Base-by-base conservation (phyloP, 108 stramenopile genomes). In the Aurantiochytrium sp. region DNA sequence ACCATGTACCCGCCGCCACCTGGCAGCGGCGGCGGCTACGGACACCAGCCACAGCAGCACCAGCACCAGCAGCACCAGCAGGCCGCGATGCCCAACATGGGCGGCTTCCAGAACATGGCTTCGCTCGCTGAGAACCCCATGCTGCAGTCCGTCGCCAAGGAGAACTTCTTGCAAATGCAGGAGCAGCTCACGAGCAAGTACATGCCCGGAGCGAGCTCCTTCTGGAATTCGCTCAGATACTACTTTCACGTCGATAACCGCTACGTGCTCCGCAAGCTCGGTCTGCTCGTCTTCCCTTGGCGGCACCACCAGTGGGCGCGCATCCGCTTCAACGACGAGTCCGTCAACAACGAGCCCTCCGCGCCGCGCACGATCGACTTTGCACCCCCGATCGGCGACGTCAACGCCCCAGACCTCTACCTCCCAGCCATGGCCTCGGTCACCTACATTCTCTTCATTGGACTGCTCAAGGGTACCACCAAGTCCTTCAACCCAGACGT, bases 351-450 rank as follows among this genome's bases (percentile, higher is more conserved):
- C 31, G 59, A 65, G 8, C 34, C 69, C 19, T n/a, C 54, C 12
- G 55, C 37, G 50, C 15, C 37, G 4, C 68, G 95, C 24, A 54
- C 88, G 87, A 37, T 87, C 4, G 37, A 55, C 48, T 96, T 95
- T 88, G 95, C 93, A 27, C 89, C 95, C 15, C 99, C 99, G 8
- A 88, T 89, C 54, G 88, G 92, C 31, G 99, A 99, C 89, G 95
- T 93, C 68, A 98, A 98, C 89, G 97, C 98, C 24, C 97, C 97
- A 41, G 99, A 99, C 93, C 90, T 99, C 73, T 99, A 99, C 91
- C 89, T 99, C 24, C 99, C 99, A 1, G 50, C 92, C 68, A 99
- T 99, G 99, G 93, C 95, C 17, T 92, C 98, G 27, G 92, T 98
- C 55, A 98, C 98, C 36, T 98, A 97, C 89, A 96, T 96, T 41